These are phyloP conservation scores for Tetrapisispora nanseiensis DNA, from an alignment of 805 yeast species.

Conservation along the genomic window DNA sequence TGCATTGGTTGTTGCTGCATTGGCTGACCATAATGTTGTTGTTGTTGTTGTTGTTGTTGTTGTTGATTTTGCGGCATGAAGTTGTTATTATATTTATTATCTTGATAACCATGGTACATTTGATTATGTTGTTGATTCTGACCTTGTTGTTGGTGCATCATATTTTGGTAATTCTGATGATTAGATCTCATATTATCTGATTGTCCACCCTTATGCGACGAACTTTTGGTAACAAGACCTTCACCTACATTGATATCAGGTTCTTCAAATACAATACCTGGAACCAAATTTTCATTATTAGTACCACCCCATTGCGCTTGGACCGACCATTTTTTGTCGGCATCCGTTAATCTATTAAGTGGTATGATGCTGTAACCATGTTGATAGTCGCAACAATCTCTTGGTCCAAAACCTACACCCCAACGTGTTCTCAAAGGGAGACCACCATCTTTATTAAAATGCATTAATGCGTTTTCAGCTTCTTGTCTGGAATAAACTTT, in stretches of 20 bases:
- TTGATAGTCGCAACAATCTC: conserved; percentile 95
- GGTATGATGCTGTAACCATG: conserved; percentile 86
- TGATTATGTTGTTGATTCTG: conserved; percentile 5
- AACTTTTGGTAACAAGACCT: conserved; percentile 87
- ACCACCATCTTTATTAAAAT: conserved; percentile 60
- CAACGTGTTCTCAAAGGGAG: conserved; percentile 75
- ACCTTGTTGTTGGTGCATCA: conserved; percentile 1
- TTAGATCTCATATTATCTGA: conserved; percentile 64
- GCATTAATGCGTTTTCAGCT: conserved; percentile 72
- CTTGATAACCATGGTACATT: conserved; percentile 1
- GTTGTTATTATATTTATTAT: conserved; percentile 11
- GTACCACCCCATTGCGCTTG: conserved; percentile 96
- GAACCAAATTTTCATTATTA: conserved; percentile 69
- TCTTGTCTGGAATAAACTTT: conserved; percentile 86
- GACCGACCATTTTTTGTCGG: conserved; percentile 83
- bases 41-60: conserved; percentile 8
- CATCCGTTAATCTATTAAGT: conserved; percentile 79
- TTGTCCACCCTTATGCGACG: conserved; percentile 89
- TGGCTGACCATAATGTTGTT: conserved; percentile 7
- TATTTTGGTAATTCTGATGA: conserved; percentile 30
- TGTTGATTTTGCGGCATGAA: conserved; percentile 12
- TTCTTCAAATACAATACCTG: conserved; percentile 84
- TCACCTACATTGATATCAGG: conserved; percentile 96
- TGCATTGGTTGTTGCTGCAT: conserved; percentile 16
- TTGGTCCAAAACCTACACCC: conserved; percentile 99